Percentiles rank a stretch among this genome's conserved stretches.
Conservation (phyloP, 257 asterid genomes). For the Cinchona pubescens region DNA sequence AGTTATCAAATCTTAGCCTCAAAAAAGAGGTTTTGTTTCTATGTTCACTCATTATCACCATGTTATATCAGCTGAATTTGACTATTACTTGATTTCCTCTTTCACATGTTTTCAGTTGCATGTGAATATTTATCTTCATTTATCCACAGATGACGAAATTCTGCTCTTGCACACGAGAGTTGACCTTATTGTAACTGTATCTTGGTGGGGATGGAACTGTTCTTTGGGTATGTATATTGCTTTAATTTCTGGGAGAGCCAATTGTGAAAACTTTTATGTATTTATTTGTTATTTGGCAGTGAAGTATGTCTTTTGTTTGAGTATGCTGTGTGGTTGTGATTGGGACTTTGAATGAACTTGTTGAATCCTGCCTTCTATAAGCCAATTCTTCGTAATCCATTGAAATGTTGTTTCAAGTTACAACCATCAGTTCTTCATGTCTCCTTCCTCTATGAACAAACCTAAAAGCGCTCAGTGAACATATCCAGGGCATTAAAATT, state of each 20-base stretch:
- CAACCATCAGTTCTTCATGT: background rate
- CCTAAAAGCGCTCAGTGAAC: background rate
- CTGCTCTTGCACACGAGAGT: conserved; percentile 77
- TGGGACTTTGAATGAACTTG: background rate
- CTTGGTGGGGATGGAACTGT: conserved; percentile 99
- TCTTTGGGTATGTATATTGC: conserved; percentile 73
- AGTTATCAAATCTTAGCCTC: background rate
- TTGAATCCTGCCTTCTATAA: background rate
- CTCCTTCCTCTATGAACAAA: background rate
- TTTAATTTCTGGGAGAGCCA: background rate
- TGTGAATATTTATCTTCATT: conserved; percentile 8
- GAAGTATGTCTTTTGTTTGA: background rate
- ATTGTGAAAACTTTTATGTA: background rate
- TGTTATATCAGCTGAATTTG: background rate
- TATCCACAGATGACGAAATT: conserved; percentile 59
- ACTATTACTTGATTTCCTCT: background rate
- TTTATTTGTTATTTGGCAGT: background rate
- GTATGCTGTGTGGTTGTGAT: background rate
- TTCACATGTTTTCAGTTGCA: background rate
- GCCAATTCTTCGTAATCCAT: background rate
- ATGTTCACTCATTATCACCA: background rate
- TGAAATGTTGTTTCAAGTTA: background rate
- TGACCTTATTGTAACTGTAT: conserved; percentile 85
- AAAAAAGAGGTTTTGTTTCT: background rate
- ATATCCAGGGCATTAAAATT: background rate